phyloP scores from a whole-genome alignment of 2,329 filamentous ascomycete species.

The Coniochaeta pulveracea region DNA sequence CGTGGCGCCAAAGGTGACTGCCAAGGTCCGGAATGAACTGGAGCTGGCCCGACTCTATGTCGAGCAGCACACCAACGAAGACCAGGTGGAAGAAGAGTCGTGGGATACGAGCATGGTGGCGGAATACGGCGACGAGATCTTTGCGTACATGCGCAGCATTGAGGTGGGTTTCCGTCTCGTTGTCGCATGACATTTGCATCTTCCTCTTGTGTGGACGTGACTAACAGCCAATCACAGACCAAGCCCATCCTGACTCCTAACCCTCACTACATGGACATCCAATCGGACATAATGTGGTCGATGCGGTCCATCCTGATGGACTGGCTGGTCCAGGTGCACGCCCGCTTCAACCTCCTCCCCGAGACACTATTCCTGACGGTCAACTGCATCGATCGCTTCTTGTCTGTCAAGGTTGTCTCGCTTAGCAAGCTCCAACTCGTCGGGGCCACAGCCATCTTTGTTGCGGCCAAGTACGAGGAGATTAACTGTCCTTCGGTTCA shows the following conservation, averaged over 20 bases:
- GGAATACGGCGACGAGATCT: slow-evolving; percentile 94
- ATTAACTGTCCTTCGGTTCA: slow-evolving; percentile 93
- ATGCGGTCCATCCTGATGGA: slow-evolving; percentile 97
- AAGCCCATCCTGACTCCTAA: slow-evolving; percentile 75
- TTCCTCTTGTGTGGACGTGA: too few species aligned
- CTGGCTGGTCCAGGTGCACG: slow-evolving; percentile 94
- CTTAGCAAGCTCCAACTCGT: slow-evolving; percentile 92
- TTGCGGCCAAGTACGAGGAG: slow-evolving; percentile 97
- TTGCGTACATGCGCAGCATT: slow-evolving; percentile 77
- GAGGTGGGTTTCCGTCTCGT: slow-evolving; percentile 49
- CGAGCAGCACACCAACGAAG: slow-evolving; percentile 49
- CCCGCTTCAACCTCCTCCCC: slow-evolving; percentile 78
- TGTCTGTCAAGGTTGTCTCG: slow-evolving; percentile 89
- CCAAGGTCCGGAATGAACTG: slow-evolving; percentile 62
- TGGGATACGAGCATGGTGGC: slow-evolving; percentile 98
- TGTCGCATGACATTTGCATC: background rate
- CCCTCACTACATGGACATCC: slow-evolving; percentile 90
- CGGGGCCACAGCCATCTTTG: slow-evolving; percentile 87
- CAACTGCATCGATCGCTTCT: slow-evolving; percentile 95
- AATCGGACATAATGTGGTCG: slow-evolving; percentile 97
- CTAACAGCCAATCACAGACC: background rate
- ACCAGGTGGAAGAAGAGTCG: slow-evolving; percentile 77
- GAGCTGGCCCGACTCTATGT: slow-evolving; percentile 54
- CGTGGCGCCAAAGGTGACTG: slow-evolving; percentile 61
- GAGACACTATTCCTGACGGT: slow-evolving; percentile 92